Base-by-base conservation (phyloP, 768 basidiomycete species). In the Pleurotus pulmonarius region DNA sequence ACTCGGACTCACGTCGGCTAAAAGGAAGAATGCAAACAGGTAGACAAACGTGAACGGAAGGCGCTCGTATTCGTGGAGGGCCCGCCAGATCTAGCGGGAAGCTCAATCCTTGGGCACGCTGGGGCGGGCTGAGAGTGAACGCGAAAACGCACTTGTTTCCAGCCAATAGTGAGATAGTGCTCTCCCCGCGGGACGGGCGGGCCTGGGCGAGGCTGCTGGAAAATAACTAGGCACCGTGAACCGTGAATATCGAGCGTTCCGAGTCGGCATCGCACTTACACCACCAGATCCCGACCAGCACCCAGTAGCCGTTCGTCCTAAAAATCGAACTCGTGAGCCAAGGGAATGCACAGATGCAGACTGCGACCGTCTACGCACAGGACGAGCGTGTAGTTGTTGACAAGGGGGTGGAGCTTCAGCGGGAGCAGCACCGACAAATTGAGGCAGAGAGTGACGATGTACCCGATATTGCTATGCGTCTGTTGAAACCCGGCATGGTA, bases 241-340 rank as follows among this genome's bases (percentile, higher is more conserved):
- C 15, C 9, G 20, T 44, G 49, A 29, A 48, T 26, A 25, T 40
- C 11, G 1, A 40, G 44, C 22, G 22, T 22, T 11, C 26, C 6
- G 6, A 37, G 4, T 13, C 18, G 11, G 22, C 38, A 43, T 39
- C 15, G 44, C 1, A 70, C 87, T 47, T 70, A 91, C 90, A 92
- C 92, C 92, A 95, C 85, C 92, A 94, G 48, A 92, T 83, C 6
- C 91, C 92, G 7, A 78, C 75, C 0, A 93, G 46, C 9, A 94
- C 87, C 90, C 88, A 87, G 60, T 91, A 90, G 0, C 73, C 77
- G 56, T 86, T 92, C 12, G 83, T 85, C 20, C 88, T 89, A 12
- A 16, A 16, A 1, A 20, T 40, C n/a, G n/a, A 16, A 58, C 22
- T 18, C 11, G 26, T 22, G 51, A 25, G 25, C 45, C 37, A 47